Evolutionary conservation across 169 alveolate genomes (phyloP).

Genomic region (Plasmodium coatneyi): DNA sequence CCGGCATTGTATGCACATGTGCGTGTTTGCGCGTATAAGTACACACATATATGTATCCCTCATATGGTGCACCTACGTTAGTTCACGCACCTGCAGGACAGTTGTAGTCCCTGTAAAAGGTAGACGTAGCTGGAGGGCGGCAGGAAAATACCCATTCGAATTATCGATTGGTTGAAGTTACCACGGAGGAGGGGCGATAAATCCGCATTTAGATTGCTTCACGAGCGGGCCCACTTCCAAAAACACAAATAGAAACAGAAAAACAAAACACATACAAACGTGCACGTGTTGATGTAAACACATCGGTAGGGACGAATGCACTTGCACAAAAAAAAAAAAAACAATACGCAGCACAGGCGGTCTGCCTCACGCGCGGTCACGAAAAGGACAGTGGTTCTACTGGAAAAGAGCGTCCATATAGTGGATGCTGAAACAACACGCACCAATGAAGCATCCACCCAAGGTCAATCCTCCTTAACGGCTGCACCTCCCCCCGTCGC

Average conservation of each 20-base stretch:
- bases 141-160: not conserved
- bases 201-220: not conserved
- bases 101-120: no score
- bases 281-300: not conserved
- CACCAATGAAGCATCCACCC: not conserved
- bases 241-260: not conserved
- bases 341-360: not conserved
- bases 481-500: not conserved
- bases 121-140: not conserved
- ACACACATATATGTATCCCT: not conserved
- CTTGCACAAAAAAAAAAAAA: not conserved
- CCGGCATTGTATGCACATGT: not conserved
- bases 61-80: not conserved
- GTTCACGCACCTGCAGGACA: no score
- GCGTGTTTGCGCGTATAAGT: not conserved
- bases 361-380: not conserved
- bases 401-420: not conserved
- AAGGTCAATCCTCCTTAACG: not conserved
- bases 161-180: not conserved
- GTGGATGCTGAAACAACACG: not conserved
- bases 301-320: not conserved
- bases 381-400: not conserved
- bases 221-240: not conserved
- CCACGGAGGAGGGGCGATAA: not conserved
- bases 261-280: not conserved